Conservation (phyloP, 1,284 basidiomycete species). For the Fistulinella cinereoalba region DNA sequence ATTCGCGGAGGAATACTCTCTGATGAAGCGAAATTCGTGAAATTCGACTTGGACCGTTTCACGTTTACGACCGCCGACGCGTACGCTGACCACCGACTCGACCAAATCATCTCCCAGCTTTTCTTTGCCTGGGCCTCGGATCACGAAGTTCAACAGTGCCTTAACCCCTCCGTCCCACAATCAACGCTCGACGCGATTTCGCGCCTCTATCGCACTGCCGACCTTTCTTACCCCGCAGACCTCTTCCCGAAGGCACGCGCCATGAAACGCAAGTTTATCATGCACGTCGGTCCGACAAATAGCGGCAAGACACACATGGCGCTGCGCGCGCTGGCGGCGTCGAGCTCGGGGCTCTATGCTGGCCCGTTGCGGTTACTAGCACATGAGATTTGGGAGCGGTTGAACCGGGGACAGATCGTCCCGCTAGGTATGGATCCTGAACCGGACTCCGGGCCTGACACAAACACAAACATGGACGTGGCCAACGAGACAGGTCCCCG, state of each 20-base stretch:
- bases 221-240: slow-evolving; percentile 38
- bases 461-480: slow-evolving; percentile 36
- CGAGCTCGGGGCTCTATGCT: slow-evolving; percentile 78
- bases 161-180: slow-evolving; percentile 21
- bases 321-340: slow-evolving; percentile 80
- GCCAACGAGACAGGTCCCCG: slow-evolving; percentile 18
- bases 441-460: slow-evolving; percentile 22
- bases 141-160: slow-evolving; percentile 21
- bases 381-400: slow-evolving; percentile 92
- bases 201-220: slow-evolving; percentile 32
- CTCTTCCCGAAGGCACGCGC: slow-evolving; percentile 36
- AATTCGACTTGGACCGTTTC: slow-evolving; percentile 31
- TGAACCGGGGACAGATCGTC: slow-evolving; percentile 87
- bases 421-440: slow-evolving; percentile 50
- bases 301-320: slow-evolving; percentile 96
- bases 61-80: slow-evolving; percentile 14
- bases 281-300: slow-evolving; percentile 98
- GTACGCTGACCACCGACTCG: slow-evolving; percentile 20
- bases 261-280: slow-evolving; percentile 75
- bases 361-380: slow-evolving; percentile 92
- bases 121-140: slow-evolving; percentile 43
- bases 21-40: slow-evolving; percentile 11
- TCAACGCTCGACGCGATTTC: slow-evolving; percentile 34
- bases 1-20: slow-evolving; percentile 29
- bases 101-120: slow-evolving; percentile 37